phyloP scores from a whole-genome alignment of 495 filamentous ascomycete genomes.

The Penicillium silybi region DNA sequence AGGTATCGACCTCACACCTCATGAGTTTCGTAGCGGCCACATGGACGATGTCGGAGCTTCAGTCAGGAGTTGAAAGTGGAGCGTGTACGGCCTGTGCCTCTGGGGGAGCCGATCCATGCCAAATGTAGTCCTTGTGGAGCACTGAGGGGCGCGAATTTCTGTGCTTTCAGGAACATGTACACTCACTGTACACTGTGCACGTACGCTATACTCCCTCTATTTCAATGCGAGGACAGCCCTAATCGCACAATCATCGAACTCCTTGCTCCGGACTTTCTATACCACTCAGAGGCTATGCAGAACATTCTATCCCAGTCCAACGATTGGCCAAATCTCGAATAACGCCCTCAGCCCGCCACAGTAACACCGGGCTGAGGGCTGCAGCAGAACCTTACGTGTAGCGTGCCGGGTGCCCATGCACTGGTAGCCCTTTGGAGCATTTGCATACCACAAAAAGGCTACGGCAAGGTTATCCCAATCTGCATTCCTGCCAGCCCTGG shows the following conservation, averaged over 20 bases:
- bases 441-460: constrained; percentile 4
- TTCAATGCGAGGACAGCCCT: not conserved
- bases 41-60: constrained; percentile 2
- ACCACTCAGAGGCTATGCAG: too few species aligned
- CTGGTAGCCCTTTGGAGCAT: constrained; percentile 4
- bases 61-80: constrained; percentile 18
- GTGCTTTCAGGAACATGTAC: not conserved
- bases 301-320: not conserved
- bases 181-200: not conserved
- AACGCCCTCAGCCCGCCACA: constrained; percentile 15
- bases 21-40: not conserved
- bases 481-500: not conserved
- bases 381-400: constrained; percentile 10
- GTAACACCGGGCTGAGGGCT: not conserved
- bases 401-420: constrained; percentile 4
- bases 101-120: constrained; percentile 22
- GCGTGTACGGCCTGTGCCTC: constrained; percentile 8
- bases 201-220: not conserved
- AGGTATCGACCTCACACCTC: too few species aligned
- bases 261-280: not conserved
- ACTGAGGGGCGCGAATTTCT: constrained; percentile 4
- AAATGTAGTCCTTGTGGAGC: constrained; percentile 3
- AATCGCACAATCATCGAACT: not conserved
- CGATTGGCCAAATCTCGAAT: not conserved
- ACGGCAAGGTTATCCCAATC: constrained; percentile 19